Percentiles rank a stretch among this genome's conserved stretches.
Conservation (phyloP, 2,329 filamentous ascomycete genomes). For the Alternaria rosae region DNA sequence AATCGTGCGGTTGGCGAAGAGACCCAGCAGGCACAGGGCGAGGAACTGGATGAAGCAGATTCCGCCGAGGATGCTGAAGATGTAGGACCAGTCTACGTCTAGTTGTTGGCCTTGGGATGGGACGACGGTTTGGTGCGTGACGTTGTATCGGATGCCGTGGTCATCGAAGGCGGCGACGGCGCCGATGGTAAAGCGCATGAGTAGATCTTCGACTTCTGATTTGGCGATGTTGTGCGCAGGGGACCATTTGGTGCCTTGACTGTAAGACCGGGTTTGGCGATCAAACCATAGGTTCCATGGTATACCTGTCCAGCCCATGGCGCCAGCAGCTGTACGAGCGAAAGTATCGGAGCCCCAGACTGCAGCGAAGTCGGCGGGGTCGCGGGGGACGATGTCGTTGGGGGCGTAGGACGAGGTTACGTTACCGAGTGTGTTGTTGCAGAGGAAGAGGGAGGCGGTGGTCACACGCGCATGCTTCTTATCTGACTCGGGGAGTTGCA, state of each 20-base stretch:
- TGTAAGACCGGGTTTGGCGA: slow-evolving; percentile 28
- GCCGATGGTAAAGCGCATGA: slow-evolving; percentile 41
- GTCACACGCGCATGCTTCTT: slow-evolving; percentile 12
- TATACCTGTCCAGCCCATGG: slow-evolving; percentile 44
- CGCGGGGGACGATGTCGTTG: slow-evolving; percentile 29
- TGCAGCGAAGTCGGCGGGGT: slow-evolving; percentile 18
- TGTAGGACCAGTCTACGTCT: slow-evolving; percentile 39
- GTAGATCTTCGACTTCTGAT: slow-evolving; percentile 28
- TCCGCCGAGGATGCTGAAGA: slow-evolving; percentile 13
- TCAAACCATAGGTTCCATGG: slow-evolving; percentile 16
- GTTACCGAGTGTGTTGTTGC: slow-evolving; percentile 33
- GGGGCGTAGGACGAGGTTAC: slow-evolving; percentile 17
- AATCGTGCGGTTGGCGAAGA: slow-evolving; percentile 39
- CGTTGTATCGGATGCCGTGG: slow-evolving; percentile 36
- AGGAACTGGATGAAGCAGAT: slow-evolving; percentile 37
- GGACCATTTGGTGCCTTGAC: slow-evolving; percentile 36
- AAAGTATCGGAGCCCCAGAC: slow-evolving; percentile 24
- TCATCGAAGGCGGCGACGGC: slow-evolving; percentile 46
- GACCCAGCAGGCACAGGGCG: not conserved
- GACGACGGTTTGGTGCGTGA: slow-evolving; percentile 15
- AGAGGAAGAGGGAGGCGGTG: slow-evolving; percentile 34
- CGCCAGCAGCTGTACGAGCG: slow-evolving; percentile 39
- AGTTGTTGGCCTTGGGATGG: slow-evolving; percentile 36
- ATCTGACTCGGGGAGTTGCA: too few species aligned
- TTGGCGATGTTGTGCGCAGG: slow-evolving; percentile 16